Evolutionary conservation across 257 asterid species (phyloP).

Genomic region (Thymus quinquecostatus): DNA sequence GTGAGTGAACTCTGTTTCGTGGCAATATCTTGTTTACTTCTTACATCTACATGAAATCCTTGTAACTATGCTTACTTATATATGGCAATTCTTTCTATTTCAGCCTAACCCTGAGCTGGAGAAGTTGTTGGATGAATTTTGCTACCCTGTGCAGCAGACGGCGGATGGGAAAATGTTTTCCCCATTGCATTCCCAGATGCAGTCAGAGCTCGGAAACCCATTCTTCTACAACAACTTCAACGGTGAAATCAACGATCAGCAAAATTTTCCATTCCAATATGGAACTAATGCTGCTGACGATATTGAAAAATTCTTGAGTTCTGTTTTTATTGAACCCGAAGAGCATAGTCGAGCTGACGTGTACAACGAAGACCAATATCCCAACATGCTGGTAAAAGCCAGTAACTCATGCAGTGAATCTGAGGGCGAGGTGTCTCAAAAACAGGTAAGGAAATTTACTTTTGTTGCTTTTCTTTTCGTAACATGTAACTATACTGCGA

Average conservation of each 20-base stretch:
- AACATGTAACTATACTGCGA: constrained; percentile 2
- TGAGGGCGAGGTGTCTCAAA: constrained; percentile 60
- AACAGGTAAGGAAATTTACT: constrained; percentile 46
- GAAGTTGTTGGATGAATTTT: constrained; percentile 45
- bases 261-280: constrained; percentile 44
- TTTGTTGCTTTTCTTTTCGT: background rate
- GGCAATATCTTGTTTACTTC: background rate
- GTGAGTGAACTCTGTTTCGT: constrained; percentile 47
- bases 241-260: constrained; percentile 38
- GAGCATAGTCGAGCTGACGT: constrained; percentile 43
- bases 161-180: constrained; percentile 65
- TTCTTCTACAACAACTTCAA: constrained; percentile 36
- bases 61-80: background rate
- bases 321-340: constrained; percentile 54
- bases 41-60: background rate
- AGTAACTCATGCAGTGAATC: constrained; percentile 62
- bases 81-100: constrained; percentile 26
- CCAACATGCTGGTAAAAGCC: constrained; percentile 19
- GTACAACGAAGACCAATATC: constrained; percentile 17
- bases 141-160: constrained; percentile 38
- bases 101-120: constrained; percentile 75
- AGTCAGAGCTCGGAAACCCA: constrained; percentile 59
- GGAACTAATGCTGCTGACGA: constrained; percentile 68
- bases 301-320: constrained; percentile 55
- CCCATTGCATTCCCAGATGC: constrained; percentile 75